Percentiles rank a stretch among this genome's conserved stretches.
Conservation (phyloP, 2,329 filamentous ascomycete genomes). For the Ophiostoma pallidulum region DNA sequence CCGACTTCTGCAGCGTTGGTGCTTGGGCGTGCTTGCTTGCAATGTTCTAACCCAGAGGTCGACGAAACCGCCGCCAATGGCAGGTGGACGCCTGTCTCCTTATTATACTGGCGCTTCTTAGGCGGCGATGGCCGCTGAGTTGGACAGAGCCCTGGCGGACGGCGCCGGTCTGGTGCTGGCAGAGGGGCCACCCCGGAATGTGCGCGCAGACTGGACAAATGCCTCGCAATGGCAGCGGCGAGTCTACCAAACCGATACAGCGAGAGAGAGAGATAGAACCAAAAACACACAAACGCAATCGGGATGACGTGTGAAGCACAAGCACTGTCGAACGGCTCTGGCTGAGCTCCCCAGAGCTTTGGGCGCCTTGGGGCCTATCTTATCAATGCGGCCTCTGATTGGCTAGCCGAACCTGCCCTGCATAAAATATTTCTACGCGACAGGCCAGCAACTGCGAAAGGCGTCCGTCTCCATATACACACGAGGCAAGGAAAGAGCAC, state of each 20-base stretch:
- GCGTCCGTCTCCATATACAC: too few species aligned
- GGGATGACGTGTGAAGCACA: too few species aligned
- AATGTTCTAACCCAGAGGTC: too few species aligned
- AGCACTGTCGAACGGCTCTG: too few species aligned
- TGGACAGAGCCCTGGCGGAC: too few species aligned
- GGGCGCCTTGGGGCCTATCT: conserved; percentile 1
- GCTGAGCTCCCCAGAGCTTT: too few species aligned
- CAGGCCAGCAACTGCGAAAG: neutral
- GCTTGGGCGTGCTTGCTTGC: too few species aligned
- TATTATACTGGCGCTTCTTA: neutral
- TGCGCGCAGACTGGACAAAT: neutral
- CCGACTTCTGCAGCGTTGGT: too few species aligned
- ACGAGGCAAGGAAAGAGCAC: too few species aligned
- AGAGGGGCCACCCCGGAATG: neutral
- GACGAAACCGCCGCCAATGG: too few species aligned
- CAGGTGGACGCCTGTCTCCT: neutral
- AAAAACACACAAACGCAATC: neutral
- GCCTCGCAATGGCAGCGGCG: neutral
- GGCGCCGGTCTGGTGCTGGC: conserved; percentile 1
- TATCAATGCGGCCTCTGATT: conserved; percentile 14
- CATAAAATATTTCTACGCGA: conserved; percentile 15
- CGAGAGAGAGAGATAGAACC: neutral
- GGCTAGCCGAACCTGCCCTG: conserved; percentile 4
- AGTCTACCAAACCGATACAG: neutral
- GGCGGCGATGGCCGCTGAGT: conserved; percentile 12